Evolutionary conservation across 495 filamentous ascomycete species (phyloP), one percentile per base, ranked within the genome.

Genomic region (Trichocladium uniseriatum): DNA sequence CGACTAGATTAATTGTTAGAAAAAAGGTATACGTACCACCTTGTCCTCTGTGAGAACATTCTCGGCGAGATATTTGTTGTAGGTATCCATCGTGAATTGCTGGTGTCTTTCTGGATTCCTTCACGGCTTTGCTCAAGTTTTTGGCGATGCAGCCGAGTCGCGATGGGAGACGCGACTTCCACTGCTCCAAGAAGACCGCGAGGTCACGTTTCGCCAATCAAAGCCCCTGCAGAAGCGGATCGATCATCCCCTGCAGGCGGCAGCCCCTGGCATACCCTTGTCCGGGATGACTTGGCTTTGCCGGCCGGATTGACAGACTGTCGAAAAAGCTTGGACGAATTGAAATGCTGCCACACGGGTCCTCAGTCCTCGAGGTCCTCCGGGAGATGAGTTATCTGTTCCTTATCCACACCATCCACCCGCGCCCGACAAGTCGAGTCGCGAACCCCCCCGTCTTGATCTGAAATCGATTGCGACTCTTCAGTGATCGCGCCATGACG

Each of bases 11-110:
- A 5, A 18, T 13, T 1, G 18, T 16, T 9, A 18, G 45, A 38
- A 7, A n/a, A 16, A 32, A 11, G 10, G 15, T 0, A 28, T 22
- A 64, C 81, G 51, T 70, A 91, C 89, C 52, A 84, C 73, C 48
- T 79, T 80, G 41, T 79, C 78, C 61, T 94, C 88, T 53, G 78
- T 83, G 59, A 95, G 71, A 36, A 96, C 79, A 63, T 76, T 78
- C 47, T 81, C 79, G 5, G 84, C 84, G 16, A 96, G 73, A 60
- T 80, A 91, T 35, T 74, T 77, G 54, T 75, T 82, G 59, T 84
- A 84, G 52, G 82, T 78, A 0, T 69, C 66, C 71, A 74, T 74
- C n/a, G 53, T 62, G 48, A 47, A 20, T 32, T 22, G 13, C 18
- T 40, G 19, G 15, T 22, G 28, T 16, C 18, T 14, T 40, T 15